Base-by-base conservation (phyloP, 2,329 filamentous ascomycete species). In the Diaporthe humulicola region DNA sequence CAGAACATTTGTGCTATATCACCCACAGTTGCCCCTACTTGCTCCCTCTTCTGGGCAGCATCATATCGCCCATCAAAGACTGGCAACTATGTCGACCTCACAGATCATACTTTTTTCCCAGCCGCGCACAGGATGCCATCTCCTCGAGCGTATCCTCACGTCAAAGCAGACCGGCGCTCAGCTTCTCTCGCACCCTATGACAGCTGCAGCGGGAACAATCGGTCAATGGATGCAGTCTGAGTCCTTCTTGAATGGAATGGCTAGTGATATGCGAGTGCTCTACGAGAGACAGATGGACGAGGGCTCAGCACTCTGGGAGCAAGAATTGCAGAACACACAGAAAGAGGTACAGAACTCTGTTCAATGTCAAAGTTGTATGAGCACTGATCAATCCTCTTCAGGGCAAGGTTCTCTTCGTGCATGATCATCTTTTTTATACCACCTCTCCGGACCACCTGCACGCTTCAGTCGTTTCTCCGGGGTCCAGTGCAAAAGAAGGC, bases 41-140 rank as follows among this genome's bases (percentile, higher is more conserved):
- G 48, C 48, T 52, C 48, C 48, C 15, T 3, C 12, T 14, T 25
- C n/a, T 22, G 10, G 8, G 22, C n/a, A 14, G 28, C 48, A 15
- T 52, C 14, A n/a, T 3, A n/a, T 52, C 10, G 48, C 48, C n/a
- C n/a, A 52, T 15, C 1, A 15, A 12, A 52, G 48, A 25, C 4
- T 15, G 8, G 12, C 48, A 52, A 28, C 9, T 4, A 66, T 66
- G 60, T 10, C 60, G 6, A 50, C 19, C 42, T 66, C 60, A 50
- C 60, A 66, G 60, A 66, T 66, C 48, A 30, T 66, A 50, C 60
- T 66, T 25, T 50, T 66, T 7, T 66, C 60, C 10, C 60, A 66
- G 42, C 60, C 60, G n/a, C 60, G 60, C 22, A 66, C 60, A 28
- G 60, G 60, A 36, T 66, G 60, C 14, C 60, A 66, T 45, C 42